Evolutionary conservation across 2,329 filamentous ascomycete species (phyloP), one percentile per base, ranked within the genome.

Genomic region (Aureobasidium pullulans): DNA sequence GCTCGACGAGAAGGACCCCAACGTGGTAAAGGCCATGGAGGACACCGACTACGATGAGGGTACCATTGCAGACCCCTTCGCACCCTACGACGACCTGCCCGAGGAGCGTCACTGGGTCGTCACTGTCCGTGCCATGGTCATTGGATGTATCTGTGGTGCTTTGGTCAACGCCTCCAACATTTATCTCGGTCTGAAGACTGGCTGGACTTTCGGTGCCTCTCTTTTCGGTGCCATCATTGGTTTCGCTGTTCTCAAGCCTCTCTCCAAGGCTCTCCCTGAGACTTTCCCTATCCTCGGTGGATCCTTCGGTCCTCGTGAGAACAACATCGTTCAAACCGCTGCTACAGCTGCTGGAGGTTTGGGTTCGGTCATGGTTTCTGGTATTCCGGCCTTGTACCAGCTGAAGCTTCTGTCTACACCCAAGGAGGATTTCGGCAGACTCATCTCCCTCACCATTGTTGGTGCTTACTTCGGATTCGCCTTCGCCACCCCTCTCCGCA

Each of bases 381-480:
- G 80, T 60, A 73, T 84, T 15, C 82, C 82, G 1, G 82, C 82
- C 61, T 76, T 84, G 72, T 84, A 84, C 70, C 78, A 81, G 34
- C 72, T 84, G 16, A 69, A 72, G 1, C 73, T 84, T 11, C 67
- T 84, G 53, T 73, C 76, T 11, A 73, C 76, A 39, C 82, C 81
- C 10, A 75, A 76, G 62, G 68, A 76, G 7, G 82, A 85, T 65
- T 84, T 84, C 64, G 78, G 77, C 61, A 75, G 80, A 44, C 78
- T 86, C 48, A 73, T 84, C 59, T 81, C 81, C 19, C 76, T 86
- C 63, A 85, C 83, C 1, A 73, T 84, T 39, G 79, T 84, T 49
- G 82, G 81, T 60, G 81, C 81, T 19, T 84, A 84, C 71, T 85
- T 84, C 69, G 84, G 84, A 15, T 77, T 85, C 61, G 85, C 84